Percentiles rank a stretch among this genome's conserved stretches.
Evolutionary conservation across 2,329 filamentous ascomycete species (phyloP).

Genomic region (Rutstroemia sp.): DNA sequence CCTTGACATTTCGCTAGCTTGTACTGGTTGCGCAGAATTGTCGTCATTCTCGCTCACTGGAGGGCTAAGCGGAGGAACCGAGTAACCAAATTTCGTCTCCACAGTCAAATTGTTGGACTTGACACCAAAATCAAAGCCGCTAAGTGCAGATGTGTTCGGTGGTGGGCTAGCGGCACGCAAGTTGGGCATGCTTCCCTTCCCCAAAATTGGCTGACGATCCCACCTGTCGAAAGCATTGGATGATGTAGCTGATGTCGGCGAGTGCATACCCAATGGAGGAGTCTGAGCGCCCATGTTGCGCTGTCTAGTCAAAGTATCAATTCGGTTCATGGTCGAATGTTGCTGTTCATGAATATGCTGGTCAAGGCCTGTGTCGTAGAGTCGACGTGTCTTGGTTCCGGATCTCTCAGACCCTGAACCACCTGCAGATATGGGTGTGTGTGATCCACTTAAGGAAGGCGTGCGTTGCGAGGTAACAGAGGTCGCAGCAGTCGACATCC

Average conservation of each 20-base stretch:
- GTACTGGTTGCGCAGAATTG: conserved; percentile 54
- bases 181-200: conserved; percentile 62
- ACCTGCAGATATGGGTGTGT: conserved; percentile 31
- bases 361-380: conserved; percentile 78
- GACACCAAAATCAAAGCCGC: conserved; percentile 31
- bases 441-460: conserved; percentile 44
- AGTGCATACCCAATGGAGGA: conserved; percentile 20
- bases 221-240: conserved; percentile 39
- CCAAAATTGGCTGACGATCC: conserved; percentile 40
- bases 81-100: conserved; percentile 29
- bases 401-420: conserved; percentile 48
- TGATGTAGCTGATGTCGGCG: conserved; percentile 24
- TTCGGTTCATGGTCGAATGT: conserved; percentile 63
- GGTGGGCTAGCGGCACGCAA: conserved; percentile 48
- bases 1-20: conserved; percentile 72
- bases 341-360: conserved; percentile 78
- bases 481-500: conserved; percentile 80
- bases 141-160: conserved; percentile 32
- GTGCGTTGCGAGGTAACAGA: conserved; percentile 71
- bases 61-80: conserved; percentile 55
- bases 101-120: conserved; percentile 25
- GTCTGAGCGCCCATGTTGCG: conserved; percentile 31
- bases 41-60: conserved; percentile 68
- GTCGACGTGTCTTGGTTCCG: conserved; percentile 61
- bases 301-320: conserved; percentile 70